Percentiles rank a stretch among this genome's conserved stretches.
phyloP scores from a whole-genome alignment of 1,139 yeast genomes.

The Zygoascus sp. region DNA sequence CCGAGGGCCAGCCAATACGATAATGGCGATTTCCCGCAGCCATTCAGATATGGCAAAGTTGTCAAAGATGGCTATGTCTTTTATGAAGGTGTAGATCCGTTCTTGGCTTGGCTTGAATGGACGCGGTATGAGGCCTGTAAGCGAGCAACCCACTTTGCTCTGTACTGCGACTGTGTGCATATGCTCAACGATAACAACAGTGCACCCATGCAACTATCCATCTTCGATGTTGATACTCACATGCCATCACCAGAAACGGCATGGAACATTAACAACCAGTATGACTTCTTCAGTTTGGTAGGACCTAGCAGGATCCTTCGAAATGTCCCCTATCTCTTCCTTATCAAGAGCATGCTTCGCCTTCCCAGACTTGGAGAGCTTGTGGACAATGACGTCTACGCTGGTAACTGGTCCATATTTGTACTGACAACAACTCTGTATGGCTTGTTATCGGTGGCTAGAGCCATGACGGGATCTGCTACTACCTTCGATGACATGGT shows the following conservation, averaged over 20 bases:
- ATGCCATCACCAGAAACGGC: constrained; percentile 31
- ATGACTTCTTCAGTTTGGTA: constrained; percentile 29
- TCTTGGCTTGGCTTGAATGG: constrained; percentile 34
- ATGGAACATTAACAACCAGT: constrained; percentile 29
- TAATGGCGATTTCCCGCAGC: constrained; percentile 9
- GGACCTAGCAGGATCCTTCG: constrained; percentile 27
- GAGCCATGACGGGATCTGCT: constrained; percentile 23
- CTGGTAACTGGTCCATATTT: constrained; percentile 26
- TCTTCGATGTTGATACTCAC: constrained; percentile 31
- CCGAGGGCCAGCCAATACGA: constrained; percentile 15
- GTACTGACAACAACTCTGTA: constrained; percentile 27
- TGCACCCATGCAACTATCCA: constrained; percentile 21
- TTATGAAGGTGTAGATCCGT: constrained; percentile 15
- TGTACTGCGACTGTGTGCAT: constrained; percentile 28
- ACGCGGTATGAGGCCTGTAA: constrained; percentile 30
- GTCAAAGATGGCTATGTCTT: constrained; percentile 25
- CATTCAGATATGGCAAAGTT: constrained; percentile 17
- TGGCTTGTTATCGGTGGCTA: constrained; percentile 31
- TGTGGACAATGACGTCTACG: constrained; percentile 4
- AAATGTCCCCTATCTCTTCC: constrained; percentile 30
- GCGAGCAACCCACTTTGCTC: constrained; percentile 29
- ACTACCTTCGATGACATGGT: constrained; percentile 16
- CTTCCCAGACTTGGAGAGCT: constrained; percentile 29
- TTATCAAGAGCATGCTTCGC: constrained; percentile 33
- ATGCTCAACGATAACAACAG: constrained; percentile 18